These are phyloP conservation scores for Chrysosporium keratinophilum DNA, from an alignment of 2,329 filamentous ascomycete genomes.

Conservation along the genomic window DNA sequence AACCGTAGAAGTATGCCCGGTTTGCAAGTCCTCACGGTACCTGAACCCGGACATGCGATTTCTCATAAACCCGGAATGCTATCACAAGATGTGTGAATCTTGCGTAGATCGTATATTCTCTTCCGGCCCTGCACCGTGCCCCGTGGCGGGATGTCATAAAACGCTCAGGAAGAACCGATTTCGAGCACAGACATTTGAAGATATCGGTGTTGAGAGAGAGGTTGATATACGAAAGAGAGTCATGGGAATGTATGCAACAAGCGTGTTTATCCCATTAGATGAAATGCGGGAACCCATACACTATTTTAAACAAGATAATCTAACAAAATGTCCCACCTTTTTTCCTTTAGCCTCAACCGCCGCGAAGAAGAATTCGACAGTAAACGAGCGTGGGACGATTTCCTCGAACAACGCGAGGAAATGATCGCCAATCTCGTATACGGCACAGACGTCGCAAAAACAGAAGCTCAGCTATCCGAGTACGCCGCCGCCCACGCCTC, in stretches of 20 bases:
- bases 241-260: slow-evolving; percentile 42
- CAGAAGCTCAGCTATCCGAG: slow-evolving; percentile 48
- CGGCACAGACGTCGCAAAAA: slow-evolving; percentile 56
- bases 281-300: too few relatives aligned
- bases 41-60: slow-evolving; percentile 90
- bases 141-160: slow-evolving; percentile 75
- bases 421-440: slow-evolving; percentile 80
- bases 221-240: slow-evolving; percentile 82
- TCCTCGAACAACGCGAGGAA: slow-evolving; percentile 84
- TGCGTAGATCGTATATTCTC: slow-evolving; percentile 94
- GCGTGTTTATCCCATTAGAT: too few relatives aligned
- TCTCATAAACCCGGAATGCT: slow-evolving; percentile 95
- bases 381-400: slow-evolving; percentile 78
- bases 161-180: slow-evolving; percentile 80
- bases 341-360: slow-evolving; percentile 59
- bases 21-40: slow-evolving; percentile 95
- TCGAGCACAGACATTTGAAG: slow-evolving; percentile 77
- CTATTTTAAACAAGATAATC: too few relatives aligned
- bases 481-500: slow-evolving; percentile 64
- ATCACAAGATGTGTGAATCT: slow-evolving; percentile 96
- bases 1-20: slow-evolving; percentile 71
- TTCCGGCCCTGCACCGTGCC: slow-evolving; percentile 81
- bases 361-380: slow-evolving; percentile 83
- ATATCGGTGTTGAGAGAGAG: slow-evolving; percentile 79
- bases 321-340: neutral